Base-by-base conservation (phyloP, 2,329 filamentous ascomycete species). In the Falciphora oryzae region DNA sequence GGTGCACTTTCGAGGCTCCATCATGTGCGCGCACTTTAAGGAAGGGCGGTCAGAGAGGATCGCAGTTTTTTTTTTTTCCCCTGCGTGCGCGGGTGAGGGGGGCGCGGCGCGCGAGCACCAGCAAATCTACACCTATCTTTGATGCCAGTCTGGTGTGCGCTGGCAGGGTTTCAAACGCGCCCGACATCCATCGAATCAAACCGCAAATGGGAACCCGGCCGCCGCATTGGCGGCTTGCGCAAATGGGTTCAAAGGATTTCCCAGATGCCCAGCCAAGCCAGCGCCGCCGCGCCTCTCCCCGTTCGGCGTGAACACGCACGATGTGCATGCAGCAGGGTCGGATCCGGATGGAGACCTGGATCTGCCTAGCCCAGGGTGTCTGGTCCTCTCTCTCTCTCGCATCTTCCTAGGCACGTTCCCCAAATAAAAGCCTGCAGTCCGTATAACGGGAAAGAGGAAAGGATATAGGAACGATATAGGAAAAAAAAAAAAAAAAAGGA, bases 81-180 rank as follows among this genome's bases (percentile, higher is more conserved):
- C n/a, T 53, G 1, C 44, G n/a, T 25, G 44, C 22, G 44, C 44
- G 11, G 22, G 4, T 6, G 18, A 25, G 44, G 11, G 44, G 44
- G 22, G 10, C 44, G 44, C 44, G 38, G 38, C 13, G 38, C 13
- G 38, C 14, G 4, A 18, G 44, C 44, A 22, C 44, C 7, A 53
- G 8, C 14, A 53, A 53, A 53, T 22, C 44, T 53, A 53, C 44
- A 50, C 18, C 38, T 56, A 64, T 57, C 38, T 63, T 44, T 32
- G 53, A 59, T 63, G 64, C 53, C 50, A 63, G 61, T 50, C 56
- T 38, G 28, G 64, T 59, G 50, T 66, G 65, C 65, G 65, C 61
- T 53, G 62, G 66, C 61, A 58, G 25, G 62, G 66, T 66, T 66
- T 66, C 65, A 62, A 57, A 63, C 62, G 62, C 38, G 44, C 44